These are phyloP conservation scores for Linum usitatissimum DNA, from an alignment of 345 rosid species.

Conservation along the genomic window DNA sequence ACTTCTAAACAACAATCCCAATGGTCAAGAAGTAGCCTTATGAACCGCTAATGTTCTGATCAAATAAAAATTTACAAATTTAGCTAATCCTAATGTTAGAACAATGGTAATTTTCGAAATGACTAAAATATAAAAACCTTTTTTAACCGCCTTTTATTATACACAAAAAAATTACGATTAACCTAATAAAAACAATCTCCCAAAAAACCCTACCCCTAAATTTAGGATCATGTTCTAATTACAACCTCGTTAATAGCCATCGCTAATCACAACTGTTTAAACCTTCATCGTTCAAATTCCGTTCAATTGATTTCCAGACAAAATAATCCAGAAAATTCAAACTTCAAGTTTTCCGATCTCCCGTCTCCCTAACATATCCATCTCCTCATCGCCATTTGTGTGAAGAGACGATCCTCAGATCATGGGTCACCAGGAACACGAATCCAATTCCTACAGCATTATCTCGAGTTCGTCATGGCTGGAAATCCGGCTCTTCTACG, in stretches of 20 bases:
- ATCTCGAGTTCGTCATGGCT: conserved; percentile 42
- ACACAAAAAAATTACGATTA: no score
- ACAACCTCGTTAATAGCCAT: background rate
- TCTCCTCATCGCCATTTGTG: background rate
- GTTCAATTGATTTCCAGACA: background rate
- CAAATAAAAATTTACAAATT: no score
- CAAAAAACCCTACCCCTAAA: background rate
- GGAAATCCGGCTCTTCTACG: conserved; percentile 84
- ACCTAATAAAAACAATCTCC: no score
- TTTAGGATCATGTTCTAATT: background rate
- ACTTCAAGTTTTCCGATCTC: background rate
- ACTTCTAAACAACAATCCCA: no score
- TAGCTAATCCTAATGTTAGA: no score
- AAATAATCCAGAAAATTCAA: background rate
- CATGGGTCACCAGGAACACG: conserved; percentile 23
- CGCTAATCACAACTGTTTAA: background rate
- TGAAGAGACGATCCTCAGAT: background rate
- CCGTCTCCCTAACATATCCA: background rate
- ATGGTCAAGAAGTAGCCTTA: no score
- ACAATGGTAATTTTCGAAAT: no score
- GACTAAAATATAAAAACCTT: no score
- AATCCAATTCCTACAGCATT: conserved; percentile 33
- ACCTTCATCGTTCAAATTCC: background rate
- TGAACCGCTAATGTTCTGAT: no score
- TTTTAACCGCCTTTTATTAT: no score